Evolutionary conservation across 495 filamentous ascomycete species (phyloP), one percentile per base, ranked within the genome.

Genomic region (Geoglossum glabrum): DNA sequence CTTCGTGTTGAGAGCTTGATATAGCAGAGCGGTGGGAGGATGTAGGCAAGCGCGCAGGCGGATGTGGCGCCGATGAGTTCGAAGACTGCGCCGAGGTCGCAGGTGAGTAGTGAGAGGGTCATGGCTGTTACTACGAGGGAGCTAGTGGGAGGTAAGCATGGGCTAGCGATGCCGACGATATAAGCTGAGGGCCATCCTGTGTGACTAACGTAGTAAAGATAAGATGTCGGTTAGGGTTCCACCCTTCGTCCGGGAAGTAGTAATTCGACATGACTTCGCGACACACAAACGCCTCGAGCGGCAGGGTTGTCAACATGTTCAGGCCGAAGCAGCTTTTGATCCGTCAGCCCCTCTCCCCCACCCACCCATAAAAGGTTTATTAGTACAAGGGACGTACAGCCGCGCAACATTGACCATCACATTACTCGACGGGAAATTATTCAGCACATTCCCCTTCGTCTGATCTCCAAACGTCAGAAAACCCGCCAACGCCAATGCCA

Each of bases 261-360:
- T 95, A 98, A 51, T 86, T 90, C 34, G 85, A 78, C 84, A 97
- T 94, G 45, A 97, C 92, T 67, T 95, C 90, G 58, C 92, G 81
- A 68, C 93, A 97, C 47, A 98, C 92, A 68, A 98, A 98, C 8
- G 87, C 86, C 72, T 98, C 92, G 38, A 98, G 79, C 2, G 92
- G 92, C 47, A 98, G 73, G 1, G 92, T 98, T 6, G 92, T 97
- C 60, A 98, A 79, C 92, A 98, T 98, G 73, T 98, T 98, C 57
- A 97, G 71, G 3, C 93, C 92, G 62, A 98, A 95, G 67, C 87
- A 95, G 63, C 74, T 75, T 60, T 28, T 23, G 33, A 7, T 3
- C 17, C 25, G 17, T 45, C 43, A 45, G 47, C 26, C 19, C 17
- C 28, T 19, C 15, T 3, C n/a, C 34, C 31, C 21, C 25, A 27